Percentiles rank a stretch among this genome's conserved stretches.
Evolutionary conservation across 2,329 filamentous ascomycete species (phyloP).

Genomic region (Emergomyces africanus): DNA sequence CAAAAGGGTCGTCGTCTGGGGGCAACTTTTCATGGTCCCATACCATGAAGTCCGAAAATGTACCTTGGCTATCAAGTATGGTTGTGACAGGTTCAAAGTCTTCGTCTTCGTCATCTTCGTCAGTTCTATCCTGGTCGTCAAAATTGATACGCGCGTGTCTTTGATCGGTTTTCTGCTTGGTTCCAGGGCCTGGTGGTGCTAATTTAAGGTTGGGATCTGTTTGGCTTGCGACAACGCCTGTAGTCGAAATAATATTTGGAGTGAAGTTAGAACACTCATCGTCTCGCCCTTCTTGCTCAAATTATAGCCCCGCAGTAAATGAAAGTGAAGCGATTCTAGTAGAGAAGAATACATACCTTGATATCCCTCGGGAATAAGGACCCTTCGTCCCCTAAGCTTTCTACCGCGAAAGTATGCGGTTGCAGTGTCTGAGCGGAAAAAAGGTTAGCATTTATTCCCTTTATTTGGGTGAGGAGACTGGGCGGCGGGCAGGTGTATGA

Average conservation of each 20-base stretch:
- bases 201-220: slow-evolving; percentile 26
- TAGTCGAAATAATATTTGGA: not conserved
- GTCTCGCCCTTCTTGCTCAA: not conserved
- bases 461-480: not conserved
- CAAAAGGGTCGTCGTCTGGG: slow-evolving; percentile 55
- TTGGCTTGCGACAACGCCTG: slow-evolving; percentile 47
- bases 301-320: not conserved
- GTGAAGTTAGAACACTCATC: not conserved
- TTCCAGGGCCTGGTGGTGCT: slow-evolving; percentile 5
- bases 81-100: slow-evolving; percentile 39
- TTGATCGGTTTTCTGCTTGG: not conserved
- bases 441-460: not conserved
- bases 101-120: slow-evolving; percentile 35
- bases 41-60: slow-evolving; percentile 64
- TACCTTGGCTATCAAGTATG: slow-evolving; percentile 48
- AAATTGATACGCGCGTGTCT: not conserved
- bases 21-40: slow-evolving; percentile 68
- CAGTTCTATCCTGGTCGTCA: slow-evolving; percentile 19
- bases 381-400: slow-evolving; percentile 55
- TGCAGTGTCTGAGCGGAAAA: slow-evolving; percentile 15
- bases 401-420: slow-evolving; percentile 66
- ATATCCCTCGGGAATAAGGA: slow-evolving; percentile 60
- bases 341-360: slow-evolving; percentile 32
- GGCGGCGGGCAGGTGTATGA: not conserved
- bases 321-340: not conserved